Evolutionary conservation across 345 rosid species (phyloP).

Genomic region (Acer negundo): DNA sequence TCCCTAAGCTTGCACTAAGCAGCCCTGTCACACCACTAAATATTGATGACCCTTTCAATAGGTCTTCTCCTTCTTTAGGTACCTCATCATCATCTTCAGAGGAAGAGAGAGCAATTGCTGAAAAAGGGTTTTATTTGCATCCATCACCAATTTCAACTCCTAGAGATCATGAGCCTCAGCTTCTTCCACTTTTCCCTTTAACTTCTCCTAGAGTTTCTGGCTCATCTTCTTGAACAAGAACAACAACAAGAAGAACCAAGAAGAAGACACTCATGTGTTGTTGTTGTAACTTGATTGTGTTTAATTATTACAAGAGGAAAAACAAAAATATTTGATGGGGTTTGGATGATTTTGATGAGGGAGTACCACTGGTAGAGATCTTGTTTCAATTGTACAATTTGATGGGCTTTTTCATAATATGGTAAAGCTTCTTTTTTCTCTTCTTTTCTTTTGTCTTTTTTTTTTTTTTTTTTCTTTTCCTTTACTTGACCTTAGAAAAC

Average conservation of each 20-base stretch:
- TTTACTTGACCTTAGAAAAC: background rate
- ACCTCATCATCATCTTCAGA: constrained; percentile 45
- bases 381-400: constrained; percentile 51
- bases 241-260: background rate
- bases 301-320: constrained; percentile 3
- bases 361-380: constrained; percentile 23
- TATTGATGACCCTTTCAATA: constrained; percentile 59
- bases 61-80: constrained; percentile 58
- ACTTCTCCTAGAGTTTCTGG: constrained; percentile 77
- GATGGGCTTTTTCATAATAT: constrained; percentile 36
- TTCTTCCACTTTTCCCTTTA: constrained; percentile 82
- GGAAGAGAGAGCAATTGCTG: constrained; percentile 89
- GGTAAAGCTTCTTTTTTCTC: constrained; percentile 30
- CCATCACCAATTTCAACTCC: constrained; percentile 93
- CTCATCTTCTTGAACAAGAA: constrained; percentile 35
- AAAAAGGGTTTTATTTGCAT: constrained; percentile 85
- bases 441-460: background rate
- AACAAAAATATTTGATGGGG: constrained; percentile 17
- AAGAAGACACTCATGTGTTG: background rate
- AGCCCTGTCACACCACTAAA: constrained; percentile 86
- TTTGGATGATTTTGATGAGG: constrained; percentile 22
- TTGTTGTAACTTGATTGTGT: constrained; percentile 18
- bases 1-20: constrained; percentile 80
- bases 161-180: constrained; percentile 88
- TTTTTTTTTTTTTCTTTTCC: background rate